Evolutionary conservation across 768 basidiomycete genomes (phyloP).

Genomic region (Holtermannia corniformis): DNA sequence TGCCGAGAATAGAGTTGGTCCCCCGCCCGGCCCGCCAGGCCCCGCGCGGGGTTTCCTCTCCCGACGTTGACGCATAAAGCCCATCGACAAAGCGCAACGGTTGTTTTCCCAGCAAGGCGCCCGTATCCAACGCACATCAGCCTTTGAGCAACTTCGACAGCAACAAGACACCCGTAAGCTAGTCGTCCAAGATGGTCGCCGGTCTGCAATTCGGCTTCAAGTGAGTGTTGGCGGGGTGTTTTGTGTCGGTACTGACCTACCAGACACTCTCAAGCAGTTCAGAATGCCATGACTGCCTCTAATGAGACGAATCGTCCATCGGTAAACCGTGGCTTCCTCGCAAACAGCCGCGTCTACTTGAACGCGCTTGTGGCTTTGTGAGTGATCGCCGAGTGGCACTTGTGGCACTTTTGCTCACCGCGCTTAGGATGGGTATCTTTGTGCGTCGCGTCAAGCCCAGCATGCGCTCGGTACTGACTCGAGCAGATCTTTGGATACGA

Average conservation of each 20-base stretch:
- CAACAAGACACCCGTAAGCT: too few species aligned
- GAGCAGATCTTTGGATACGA: constrained; percentile 61
- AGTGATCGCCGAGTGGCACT: too few species aligned
- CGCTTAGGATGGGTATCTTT: neutral
- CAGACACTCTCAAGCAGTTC: neutral
- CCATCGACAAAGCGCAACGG: too few species aligned
- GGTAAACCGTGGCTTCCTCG: neutral
- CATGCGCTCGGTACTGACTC: neutral
- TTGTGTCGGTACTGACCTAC: neutral
- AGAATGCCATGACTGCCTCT: neutral
- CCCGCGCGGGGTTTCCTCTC: too few species aligned
- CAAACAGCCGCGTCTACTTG: neutral
- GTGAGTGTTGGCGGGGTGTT: neutral
- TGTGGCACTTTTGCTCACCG: too few species aligned
- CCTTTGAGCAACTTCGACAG: too few species aligned
- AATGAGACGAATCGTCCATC: neutral
- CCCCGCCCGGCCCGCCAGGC: too few species aligned
- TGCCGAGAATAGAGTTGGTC: too few species aligned
- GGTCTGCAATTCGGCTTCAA: neutral
- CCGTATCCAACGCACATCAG: too few species aligned
- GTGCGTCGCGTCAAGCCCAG: neutral
- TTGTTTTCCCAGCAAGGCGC: too few species aligned
- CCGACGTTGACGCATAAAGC: too few species aligned
- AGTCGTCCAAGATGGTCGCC: neutral
- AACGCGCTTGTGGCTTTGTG: neutral